Base-by-base conservation (phyloP, 805 yeast species). In the Candida hungchunana region DNA sequence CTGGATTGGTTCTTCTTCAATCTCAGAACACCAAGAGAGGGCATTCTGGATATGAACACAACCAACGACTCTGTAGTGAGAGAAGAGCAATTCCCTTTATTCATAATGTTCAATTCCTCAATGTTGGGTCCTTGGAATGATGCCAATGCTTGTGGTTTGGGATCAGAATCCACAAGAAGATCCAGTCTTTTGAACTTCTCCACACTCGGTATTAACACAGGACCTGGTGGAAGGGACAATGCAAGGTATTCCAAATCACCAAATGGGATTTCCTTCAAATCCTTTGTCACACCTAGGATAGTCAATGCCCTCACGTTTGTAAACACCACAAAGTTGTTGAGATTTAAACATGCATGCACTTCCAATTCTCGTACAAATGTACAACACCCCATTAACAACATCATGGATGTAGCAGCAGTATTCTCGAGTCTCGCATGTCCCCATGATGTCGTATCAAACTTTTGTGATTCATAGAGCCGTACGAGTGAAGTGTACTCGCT, bases 241-340 rank as follows among this genome's bases (percentile, higher is more conserved):
- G 51, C 50, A 12, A 50, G 24, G 32, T 36, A 46, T 5, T 35
- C 29, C 16, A 50, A 19, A 4, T 15, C 11, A 2, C 11, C 19
- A 10, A 32, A 18, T 4, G 29, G 12, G 5, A 35, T 12, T 4
- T 12, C 12, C 7, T 19, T 10, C 8, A 31, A 20, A 7, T 26
- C 16, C 6, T 29, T 10, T 6, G 39, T 18, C 2, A 37, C 23
- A 4, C 51, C 53, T 1, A 51, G 31, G 1, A 51, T 26, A 1
- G 42, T 45, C 26, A 49, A 31, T 4, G 53, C 47, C 16, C 17
- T 31, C 8, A 46, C 9, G 16, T 37, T 34, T 4, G 18, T 9
- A 24, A 46, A 43, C 7, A 4, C 1, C 4, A 12, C 11, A 4
- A 20, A 7, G 5, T 29, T 23, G 9, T 20, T 31, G 21, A 42